phyloP scores from a whole-genome alignment of 768 basidiomycete genomes.

The Suillus ampliporus region DNA sequence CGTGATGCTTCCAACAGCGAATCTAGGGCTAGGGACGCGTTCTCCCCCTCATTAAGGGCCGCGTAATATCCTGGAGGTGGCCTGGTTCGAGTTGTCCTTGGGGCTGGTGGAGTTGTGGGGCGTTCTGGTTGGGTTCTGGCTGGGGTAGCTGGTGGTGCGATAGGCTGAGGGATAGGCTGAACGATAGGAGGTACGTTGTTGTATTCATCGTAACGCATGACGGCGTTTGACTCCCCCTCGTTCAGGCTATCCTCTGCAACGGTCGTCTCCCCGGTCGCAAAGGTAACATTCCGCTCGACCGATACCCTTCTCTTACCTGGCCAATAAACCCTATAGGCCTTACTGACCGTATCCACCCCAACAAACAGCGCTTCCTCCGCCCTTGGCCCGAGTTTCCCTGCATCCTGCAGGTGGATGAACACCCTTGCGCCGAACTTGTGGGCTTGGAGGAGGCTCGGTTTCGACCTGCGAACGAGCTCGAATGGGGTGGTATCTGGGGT shows the following conservation, averaged over 20 bases:
- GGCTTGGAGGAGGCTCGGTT: not conserved
- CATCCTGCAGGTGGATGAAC: constrained; percentile 26
- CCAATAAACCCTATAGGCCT: constrained; percentile 41
- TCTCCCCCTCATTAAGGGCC: not conserved
- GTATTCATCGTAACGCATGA: no score
- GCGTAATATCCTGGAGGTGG: not conserved
- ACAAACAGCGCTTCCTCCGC: constrained; percentile 37
- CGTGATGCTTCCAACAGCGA: not conserved
- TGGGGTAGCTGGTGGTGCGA: not conserved
- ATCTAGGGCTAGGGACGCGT: not conserved
- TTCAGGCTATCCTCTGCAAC: not conserved
- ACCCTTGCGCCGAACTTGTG: not conserved
- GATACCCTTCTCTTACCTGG: constrained; percentile 33
- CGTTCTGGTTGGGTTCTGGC: no score
- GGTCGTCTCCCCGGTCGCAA: not conserved
- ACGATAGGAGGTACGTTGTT: no score
- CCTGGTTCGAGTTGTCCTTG: no score
- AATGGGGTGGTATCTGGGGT: constrained; percentile 27
- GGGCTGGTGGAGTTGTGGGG: no score
- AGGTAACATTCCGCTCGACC: constrained; percentile 37
- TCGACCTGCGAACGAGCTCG: constrained; percentile 16
- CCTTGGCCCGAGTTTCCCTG: constrained; percentile 30
- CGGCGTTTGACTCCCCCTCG: constrained; percentile 13
- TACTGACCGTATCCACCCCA: constrained; percentile 40
- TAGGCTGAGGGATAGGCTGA: not conserved